Base-by-base conservation (phyloP, 495 filamentous ascomycete species). In the Hypoxylon lenormandii region DNA sequence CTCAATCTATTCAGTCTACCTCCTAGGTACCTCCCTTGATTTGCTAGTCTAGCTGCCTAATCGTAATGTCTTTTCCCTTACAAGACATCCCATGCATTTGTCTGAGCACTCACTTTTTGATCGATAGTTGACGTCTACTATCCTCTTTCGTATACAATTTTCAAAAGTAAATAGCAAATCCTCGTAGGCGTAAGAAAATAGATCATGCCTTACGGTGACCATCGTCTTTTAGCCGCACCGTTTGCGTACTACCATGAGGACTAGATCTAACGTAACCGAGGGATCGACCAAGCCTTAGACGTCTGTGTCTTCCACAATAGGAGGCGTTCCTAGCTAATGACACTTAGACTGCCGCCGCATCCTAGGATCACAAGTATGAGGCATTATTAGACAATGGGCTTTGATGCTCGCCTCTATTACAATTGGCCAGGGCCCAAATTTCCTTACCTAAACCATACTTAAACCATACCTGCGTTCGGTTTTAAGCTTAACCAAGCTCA, bases 261-360 rank as follows among this genome's bases (percentile, higher is more conserved):
- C 18, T 23, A 47, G 45, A 48, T 4, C 13, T 48, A 28, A 21
- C 33, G 18, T 7, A 36, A 21, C 21, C 21, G 8, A 54, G 26
- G n/a, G 50, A 56, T 61, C 57, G 50, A 22, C 57, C 33, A 18
- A 50, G 21, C 26, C 42, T 50, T 37, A 60, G 50, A 49, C 56
- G 49, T 28, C 33, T 48, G 49, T 21, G 33, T 37, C 36, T 3
- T n/a, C 21, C 23, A 51, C 12, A 10, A 26, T 18, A 7, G 42
- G 42, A 45, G n/a, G 42, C 16, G 21, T 42, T 6, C 18, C 38
- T 40, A 33, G 19, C 43, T n/a, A 43, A 60, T 22, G 48, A 37
- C n/a, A 26, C 12, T 45, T 37, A 38, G 23, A 53, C 37, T 16
- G 26, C 16, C 59, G 11, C 28, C 19, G 19, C 7, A 23, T 42